phyloP scores from a whole-genome alignment of 768 basidiomycete species.

The Phylloporus sp. region DNA sequence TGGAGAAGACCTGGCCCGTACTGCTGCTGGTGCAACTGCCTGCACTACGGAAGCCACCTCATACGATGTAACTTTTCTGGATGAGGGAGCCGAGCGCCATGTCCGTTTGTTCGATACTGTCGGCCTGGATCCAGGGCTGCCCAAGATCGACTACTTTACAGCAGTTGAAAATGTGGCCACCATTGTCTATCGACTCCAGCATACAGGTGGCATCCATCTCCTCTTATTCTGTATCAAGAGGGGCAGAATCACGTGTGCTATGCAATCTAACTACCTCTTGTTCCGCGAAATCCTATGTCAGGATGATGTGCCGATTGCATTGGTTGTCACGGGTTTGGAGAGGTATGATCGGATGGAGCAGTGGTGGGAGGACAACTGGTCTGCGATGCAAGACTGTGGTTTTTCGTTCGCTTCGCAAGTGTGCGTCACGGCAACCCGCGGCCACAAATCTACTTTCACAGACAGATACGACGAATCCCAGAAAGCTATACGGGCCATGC shows the following conservation, averaged over 20 bases:
- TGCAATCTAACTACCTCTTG: constrained; percentile 24
- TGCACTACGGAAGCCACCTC: constrained; percentile 30
- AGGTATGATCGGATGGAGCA: constrained; percentile 26
- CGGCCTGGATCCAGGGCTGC: constrained; percentile 24
- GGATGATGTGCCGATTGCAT: constrained; percentile 26
- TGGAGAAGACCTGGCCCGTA: constrained; percentile 22
- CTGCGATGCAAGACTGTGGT: too few relatives aligned
- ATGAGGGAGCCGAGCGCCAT: constrained; percentile 3
- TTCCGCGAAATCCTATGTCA: constrained; percentile 28
- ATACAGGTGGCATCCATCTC: constrained; percentile 24
- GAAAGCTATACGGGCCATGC: too few relatives aligned
- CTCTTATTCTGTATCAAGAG: constrained; percentile 32
- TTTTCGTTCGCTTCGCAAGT: too few relatives aligned
- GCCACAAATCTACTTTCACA: too few relatives aligned
- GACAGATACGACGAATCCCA: too few relatives aligned
- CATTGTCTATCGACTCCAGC: constrained; percentile 24
- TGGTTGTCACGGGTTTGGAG: constrained; percentile 32
- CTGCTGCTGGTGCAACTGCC: constrained; percentile 27
- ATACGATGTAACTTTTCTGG: constrained; percentile 23
- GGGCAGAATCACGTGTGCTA: constrained; percentile 24
- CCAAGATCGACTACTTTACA: constrained; percentile 17
- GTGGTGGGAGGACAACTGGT: constrained; percentile 29
- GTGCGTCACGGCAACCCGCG: too few relatives aligned
- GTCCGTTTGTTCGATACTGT: constrained; percentile 30
- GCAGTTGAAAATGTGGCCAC: constrained; percentile 32